Evolutionary conservation across 2,329 filamentous ascomycete species (phyloP).

Genomic region (Xylogone sp.): DNA sequence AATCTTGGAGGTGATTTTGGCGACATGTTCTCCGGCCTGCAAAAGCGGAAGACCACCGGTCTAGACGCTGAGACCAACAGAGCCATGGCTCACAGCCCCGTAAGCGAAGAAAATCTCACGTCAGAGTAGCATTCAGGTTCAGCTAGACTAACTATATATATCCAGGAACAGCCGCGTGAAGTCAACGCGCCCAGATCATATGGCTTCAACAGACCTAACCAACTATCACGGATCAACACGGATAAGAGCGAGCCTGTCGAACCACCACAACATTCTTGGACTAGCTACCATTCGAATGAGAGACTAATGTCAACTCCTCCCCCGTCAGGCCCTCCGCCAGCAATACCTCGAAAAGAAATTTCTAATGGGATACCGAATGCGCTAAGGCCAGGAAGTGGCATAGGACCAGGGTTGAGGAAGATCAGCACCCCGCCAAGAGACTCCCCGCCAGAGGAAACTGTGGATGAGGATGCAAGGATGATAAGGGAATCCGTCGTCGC

Average conservation of each 20-base stretch:
- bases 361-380: conserved; percentile 6
- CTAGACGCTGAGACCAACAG: conserved; percentile 20
- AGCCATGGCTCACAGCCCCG: conserved; percentile 21
- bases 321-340: conserved; percentile 19
- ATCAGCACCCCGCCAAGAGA: conserved; percentile 23
- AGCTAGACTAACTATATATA: not conserved
- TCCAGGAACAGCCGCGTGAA: not conserved
- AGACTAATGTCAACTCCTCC: conserved; percentile 25
- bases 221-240: conserved; percentile 23
- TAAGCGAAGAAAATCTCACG: conserved; percentile 13
- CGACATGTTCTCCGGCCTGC: conserved; percentile 29
- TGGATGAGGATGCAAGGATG: conserved; percentile 29
- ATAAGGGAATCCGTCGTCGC: conserved; percentile 27
- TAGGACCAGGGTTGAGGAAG: conserved; percentile 20
- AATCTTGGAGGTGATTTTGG: conserved; percentile 30
- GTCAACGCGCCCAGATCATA: conserved; percentile 11
- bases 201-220: conserved; percentile 14
- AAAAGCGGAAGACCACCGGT: conserved; percentile 23
- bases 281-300: conserved; percentile 25
- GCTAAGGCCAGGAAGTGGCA: conserved; percentile 12
- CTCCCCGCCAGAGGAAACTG: conserved; percentile 21
- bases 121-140: not conserved
- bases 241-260: conserved; percentile 23
- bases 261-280: conserved; percentile 26
- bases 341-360: conserved; percentile 7